phyloP scores from a whole-genome alignment of 441 rosid species.

The Syzygium syzygioides region DNA sequence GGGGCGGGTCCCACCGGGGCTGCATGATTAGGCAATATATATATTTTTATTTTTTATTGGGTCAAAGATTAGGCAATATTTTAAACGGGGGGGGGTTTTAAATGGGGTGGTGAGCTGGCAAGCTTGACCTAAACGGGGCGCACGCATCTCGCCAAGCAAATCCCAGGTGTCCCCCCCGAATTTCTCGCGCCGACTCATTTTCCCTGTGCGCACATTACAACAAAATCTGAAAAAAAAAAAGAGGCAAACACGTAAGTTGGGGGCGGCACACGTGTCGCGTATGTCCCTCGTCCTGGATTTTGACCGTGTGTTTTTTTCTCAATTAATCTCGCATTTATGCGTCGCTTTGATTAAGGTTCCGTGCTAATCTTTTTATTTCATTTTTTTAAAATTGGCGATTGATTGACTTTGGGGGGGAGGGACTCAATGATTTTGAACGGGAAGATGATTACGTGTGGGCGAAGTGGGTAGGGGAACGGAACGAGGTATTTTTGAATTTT shows the following conservation, averaged over 20 bases:
- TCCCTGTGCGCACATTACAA: not conserved
- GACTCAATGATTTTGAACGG: not conserved
- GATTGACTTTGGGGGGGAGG: not conserved
- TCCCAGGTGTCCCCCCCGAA: not conserved
- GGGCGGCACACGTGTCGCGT: no score
- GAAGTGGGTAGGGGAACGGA: no score
- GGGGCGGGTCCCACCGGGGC: not conserved
- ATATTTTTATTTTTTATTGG: no score
- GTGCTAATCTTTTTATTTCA: no score
- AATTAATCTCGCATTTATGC: not conserved
- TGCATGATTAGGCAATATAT: not conserved
- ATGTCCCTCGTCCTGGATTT: not conserved
- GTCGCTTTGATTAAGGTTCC: not conserved
- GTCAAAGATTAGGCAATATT: not conserved
- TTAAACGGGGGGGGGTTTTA: no score
- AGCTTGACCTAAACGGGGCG: not conserved
- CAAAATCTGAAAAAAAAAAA: not conserved
- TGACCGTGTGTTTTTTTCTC: not conserved
- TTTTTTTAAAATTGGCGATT: no score
- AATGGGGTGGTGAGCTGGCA: not conserved
- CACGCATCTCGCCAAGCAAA: not conserved
- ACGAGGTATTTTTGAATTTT: no score
- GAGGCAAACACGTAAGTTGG: accelerated
- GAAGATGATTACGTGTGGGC: not conserved
- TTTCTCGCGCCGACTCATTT: not conserved